Evolutionary conservation across 2,329 filamentous ascomycete species (phyloP), one percentile per base, ranked within the genome.

Genomic region (Dryadomyces quercus-mongolicae): DNA sequence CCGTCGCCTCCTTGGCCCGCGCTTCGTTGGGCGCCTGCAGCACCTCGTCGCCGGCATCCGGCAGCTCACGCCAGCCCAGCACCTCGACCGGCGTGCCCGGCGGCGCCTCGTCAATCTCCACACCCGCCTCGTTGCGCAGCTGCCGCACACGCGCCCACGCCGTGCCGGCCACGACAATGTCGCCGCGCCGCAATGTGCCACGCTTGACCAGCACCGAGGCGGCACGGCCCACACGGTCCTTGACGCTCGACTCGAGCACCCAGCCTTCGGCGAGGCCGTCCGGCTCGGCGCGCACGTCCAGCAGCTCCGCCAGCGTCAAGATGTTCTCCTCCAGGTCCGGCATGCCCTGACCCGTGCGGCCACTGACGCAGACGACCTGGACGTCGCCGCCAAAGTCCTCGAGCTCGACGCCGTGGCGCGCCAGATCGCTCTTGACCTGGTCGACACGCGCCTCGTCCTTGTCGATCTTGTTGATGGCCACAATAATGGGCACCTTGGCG

Each of bases 401-500:
- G 54, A 98, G 86, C 62, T 95, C 86, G 34, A 98, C 82, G 8
- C 87, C 89, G 63, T 95, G 78, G 2, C 82, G 76, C 9, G 87
- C 82, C 22, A 98, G 81, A 66, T 97, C 93, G 54, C 84, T 76
- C 71, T 97, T 97, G 58, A 97, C 91, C 49, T 82, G 80, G 45
- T 96, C 86, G 12, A 90, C 71, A 52, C 89, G 81, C 5, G 87
- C 84, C 56, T 88, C 85, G 56, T 86, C 82, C 70, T 93, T 95
- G 71, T 98, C 93, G 52, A 95, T 81, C 70, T 98, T 98, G 74
- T 93, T 98, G 70, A 97, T 92, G 16, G 94, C 94, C 51, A 98
- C 93, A 56, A 98, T 95, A 51, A 98, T 92, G 5, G 93, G 92
- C 1, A 97, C 93, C 57, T 86, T 85, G 51, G 93, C 88, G 34